phyloP scores from a whole-genome alignment of 2,329 filamentous ascomycete species.

The Pseudogymnoascus sp. region DNA sequence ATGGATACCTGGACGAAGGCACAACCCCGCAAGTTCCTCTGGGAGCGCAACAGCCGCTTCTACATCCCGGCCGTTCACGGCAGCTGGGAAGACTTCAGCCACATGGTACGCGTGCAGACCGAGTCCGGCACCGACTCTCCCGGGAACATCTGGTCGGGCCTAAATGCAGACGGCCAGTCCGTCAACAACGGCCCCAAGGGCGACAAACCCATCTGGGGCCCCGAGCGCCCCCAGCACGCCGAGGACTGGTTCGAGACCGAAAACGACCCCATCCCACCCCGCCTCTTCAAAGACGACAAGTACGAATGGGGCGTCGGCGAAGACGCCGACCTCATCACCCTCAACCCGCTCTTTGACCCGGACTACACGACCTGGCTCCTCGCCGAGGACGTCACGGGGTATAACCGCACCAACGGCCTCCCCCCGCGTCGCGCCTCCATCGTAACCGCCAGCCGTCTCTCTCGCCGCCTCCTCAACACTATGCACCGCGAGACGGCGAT shows the following conservation, averaged over 20 bases:
- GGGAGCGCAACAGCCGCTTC: conserved; percentile 73
- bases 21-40: conserved; percentile 72
- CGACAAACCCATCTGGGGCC: conserved; percentile 75
- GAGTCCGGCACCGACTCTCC: conserved; percentile 59
- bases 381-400: conserved; percentile 75
- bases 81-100: conserved; percentile 70
- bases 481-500: conserved; percentile 89
- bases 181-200: conserved; percentile 28
- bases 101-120: conserved; percentile 68
- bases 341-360: conserved; percentile 89
- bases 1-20: conserved; percentile 60
- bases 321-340: conserved; percentile 83
- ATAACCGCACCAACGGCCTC: conserved; percentile 58
- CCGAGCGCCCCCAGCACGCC: conserved; percentile 59
- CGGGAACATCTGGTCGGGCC: conserved; percentile 59
- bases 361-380: conserved; percentile 80
- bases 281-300: conserved; percentile 67
- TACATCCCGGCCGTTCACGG: conserved; percentile 72
- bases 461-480: conserved; percentile 65
- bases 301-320: conserved; percentile 85
- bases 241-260: conserved; percentile 66
- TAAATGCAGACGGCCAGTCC: conserved; percentile 31
- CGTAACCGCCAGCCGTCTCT: conserved; percentile 81
- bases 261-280: conserved; percentile 67
- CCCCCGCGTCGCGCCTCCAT: conserved; percentile 76